Evolutionary conservation across 306 rosid species (phyloP).

Genomic region (Coriaria nepalensis): DNA sequence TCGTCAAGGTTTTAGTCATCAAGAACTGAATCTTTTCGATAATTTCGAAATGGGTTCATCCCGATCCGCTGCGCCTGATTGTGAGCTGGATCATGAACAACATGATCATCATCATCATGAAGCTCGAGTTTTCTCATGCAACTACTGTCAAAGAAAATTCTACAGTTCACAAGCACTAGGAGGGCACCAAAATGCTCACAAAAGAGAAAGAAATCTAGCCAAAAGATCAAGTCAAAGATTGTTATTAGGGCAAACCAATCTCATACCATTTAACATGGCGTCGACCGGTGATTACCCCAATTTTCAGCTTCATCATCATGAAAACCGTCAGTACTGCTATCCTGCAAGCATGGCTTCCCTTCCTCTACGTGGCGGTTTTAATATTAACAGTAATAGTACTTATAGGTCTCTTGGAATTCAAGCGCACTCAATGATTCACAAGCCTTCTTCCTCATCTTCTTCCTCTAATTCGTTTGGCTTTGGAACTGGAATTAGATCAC

Average conservation of each 20-base stretch:
- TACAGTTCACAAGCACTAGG: conserved; percentile 74
- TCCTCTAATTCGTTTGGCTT: no score
- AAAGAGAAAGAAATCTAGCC: conserved; percentile 60
- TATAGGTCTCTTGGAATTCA: conserved; percentile 75
- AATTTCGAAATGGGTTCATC: conserved; percentile 29
- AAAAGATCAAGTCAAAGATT: conserved; percentile 20
- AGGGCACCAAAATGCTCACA: conserved; percentile 93
- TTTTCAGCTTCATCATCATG: no score
- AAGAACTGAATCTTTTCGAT: conserved; percentile 42
- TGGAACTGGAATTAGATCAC: no score
- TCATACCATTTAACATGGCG: no score
- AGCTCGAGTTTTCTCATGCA: conserved; percentile 44
- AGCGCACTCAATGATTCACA: conserved; percentile 57
- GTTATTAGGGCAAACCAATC: no score
- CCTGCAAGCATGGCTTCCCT: conserved; percentile 61
- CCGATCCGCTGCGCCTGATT: conserved; percentile 6
- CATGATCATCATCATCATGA: neutral
- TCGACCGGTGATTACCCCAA: no score
- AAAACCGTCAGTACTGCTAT: no score
- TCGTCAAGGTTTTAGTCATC: neutral
- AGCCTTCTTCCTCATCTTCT: conserved; percentile 40
- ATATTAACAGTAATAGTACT: no score
- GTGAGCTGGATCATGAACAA: conserved; percentile 11
- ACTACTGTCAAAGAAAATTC: conserved; percentile 66
- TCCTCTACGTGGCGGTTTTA: conserved; percentile 67